These are phyloP conservation scores for Nasturtium officinale DNA, from an alignment of 345 rosid species.

Conservation along the genomic window DNA sequence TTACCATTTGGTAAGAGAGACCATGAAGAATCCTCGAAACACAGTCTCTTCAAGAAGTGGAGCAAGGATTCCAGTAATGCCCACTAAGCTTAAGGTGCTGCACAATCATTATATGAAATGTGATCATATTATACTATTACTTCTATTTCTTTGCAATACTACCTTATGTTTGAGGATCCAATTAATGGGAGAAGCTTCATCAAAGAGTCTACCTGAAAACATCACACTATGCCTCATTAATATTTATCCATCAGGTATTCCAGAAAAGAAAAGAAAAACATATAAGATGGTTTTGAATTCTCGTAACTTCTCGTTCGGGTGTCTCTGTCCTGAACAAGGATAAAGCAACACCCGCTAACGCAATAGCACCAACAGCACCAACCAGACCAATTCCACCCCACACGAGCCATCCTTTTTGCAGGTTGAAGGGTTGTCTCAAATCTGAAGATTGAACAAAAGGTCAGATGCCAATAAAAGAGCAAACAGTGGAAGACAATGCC, in stretches of 20 bases:
- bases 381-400: conserved; percentile 47
- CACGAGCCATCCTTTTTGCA: conserved; percentile 44
- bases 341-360: conserved; percentile 43
- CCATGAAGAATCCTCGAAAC: conserved; percentile 96
- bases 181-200: conserved; percentile 46
- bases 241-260: neutral
- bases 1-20: conserved; percentile 89
- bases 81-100: conserved; percentile 91
- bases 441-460: conserved; percentile 30
- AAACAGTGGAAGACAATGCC: conserved; percentile 14
- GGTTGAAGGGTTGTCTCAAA: conserved; percentile 45
- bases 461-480: neutral
- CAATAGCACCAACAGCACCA: conserved; percentile 45
- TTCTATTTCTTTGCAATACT: conserved; percentile 11
- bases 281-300: neutral
- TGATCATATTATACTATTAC: neutral
- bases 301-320: conserved; percentile 46
- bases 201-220: conserved; percentile 45
- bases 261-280: neutral
- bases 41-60: conserved; percentile 93
- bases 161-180: conserved; percentile 48
- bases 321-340: conserved; percentile 42
- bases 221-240: conserved; percentile 26
- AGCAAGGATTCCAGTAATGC: conserved; percentile 84
- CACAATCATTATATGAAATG: conserved; percentile 14